A percentile compares a stretch with the other conserved stretches of the same genome.
phyloP scores from a whole-genome alignment of 73 alveolate genomes.

The Tetrahymena thermophila region DNA sequence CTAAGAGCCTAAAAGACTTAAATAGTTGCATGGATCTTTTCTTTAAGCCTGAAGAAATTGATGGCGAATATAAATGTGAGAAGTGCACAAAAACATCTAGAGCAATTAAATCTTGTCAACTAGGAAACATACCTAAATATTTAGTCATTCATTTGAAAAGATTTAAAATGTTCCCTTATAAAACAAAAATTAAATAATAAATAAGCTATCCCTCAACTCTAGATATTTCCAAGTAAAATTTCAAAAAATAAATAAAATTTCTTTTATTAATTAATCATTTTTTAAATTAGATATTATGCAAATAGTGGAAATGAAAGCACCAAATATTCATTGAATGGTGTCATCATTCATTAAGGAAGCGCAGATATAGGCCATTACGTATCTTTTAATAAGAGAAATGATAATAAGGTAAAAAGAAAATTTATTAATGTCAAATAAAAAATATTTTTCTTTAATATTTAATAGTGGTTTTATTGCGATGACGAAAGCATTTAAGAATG shows the following conservation, averaged over 20 bases:
- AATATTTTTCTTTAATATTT: background rate
- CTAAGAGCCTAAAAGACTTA: slow-evolving; percentile 34
- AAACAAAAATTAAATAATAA: background rate
- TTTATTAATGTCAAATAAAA: background rate
- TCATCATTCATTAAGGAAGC: background rate
- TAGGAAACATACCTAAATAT: background rate
- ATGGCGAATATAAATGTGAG: slow-evolving; percentile 56
- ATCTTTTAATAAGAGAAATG: background rate
- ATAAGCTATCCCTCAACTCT: background rate
- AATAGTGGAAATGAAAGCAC: background rate
- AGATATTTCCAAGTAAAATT: background rate
- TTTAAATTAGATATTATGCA: background rate
- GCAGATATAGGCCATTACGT: background rate
- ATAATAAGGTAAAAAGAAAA: background rate
- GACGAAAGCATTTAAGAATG: background rate
- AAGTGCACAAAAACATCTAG: slow-evolving; percentile 46
- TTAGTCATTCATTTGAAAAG: background rate
- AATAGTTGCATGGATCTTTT: slow-evolving; percentile 48
- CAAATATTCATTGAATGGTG: background rate
- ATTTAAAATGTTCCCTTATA: background rate
- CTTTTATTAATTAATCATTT: background rate
- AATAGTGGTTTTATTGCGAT: background rate
- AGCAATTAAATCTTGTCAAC: slow-evolving; percentile 20
- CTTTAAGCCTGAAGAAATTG: slow-evolving; percentile 51
- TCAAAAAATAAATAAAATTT: background rate